Evolutionary conservation across 345 rosid species (phyloP), one percentile per base, ranked within the genome.

Genomic region (Garcia nutans): DNA sequence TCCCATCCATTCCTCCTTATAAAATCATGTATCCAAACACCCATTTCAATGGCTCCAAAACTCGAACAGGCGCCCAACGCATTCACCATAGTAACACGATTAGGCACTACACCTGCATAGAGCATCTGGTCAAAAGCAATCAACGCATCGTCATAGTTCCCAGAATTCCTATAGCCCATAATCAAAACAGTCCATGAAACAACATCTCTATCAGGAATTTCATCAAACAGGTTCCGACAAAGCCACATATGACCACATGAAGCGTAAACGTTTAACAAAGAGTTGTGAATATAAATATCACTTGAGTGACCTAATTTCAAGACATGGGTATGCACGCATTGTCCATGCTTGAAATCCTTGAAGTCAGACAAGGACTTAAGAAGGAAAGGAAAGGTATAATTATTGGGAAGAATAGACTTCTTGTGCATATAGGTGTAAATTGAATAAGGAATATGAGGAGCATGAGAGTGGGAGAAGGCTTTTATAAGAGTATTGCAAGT

Each of bases 41-140:
- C 91, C 90, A 89, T 86, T 75, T 85, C 85, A 67, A 69, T 74
- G 22, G 88, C 87, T 3, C 89, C 82, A 50, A 67, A 80, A 74
- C 83, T 70, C 9, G 80, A 82, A 68, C 89, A 86, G 0, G 88
- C 90, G 24, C 83, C 84, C 73, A 86, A 83, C 1, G 80, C 87
- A 82, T 85, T 88, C 83, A 89, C 93, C 87, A 84, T 85, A 0
- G 93, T 88, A 56, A 83, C 93, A 52, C 65, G 88, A 80, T 86
- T 89, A 16, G 89, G 89, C 80, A 78, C 83, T 52, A 82, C 75
- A 37, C 84, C 86, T 1, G 84, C 80, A 74, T 78, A 79, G 44
- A 70, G 85, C 89, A 89, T 89, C 73, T 70, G 83, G 82, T 87
- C 88, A 71, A 89, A 87, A 67, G 87, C 84, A 74, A 84, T 66